Percentiles rank a stretch among this genome's conserved stretches.
Evolutionary conservation across 768 basidiomycete species (phyloP).

Genomic region (Psilocybe cubensis): DNA sequence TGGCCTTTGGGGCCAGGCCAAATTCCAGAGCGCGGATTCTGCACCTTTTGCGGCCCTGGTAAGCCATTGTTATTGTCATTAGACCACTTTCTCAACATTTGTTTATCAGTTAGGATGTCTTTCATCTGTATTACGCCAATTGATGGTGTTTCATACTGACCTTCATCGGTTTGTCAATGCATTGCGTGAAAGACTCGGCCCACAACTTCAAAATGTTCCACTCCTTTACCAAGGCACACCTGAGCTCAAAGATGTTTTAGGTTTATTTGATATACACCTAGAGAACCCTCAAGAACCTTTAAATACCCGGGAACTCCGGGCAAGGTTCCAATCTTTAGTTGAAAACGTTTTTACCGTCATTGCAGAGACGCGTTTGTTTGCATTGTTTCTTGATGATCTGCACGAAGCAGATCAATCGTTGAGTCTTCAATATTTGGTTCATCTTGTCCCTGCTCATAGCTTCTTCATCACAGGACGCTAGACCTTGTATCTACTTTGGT

Average conservation of each 20-base stretch:
- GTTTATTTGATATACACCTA: conserved; percentile 53
- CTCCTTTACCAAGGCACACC: conserved; percentile 74
- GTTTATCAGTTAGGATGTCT: conserved; percentile 59
- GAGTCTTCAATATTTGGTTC: conserved; percentile 8
- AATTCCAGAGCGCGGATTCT: conserved; percentile 66
- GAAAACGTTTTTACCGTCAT: conserved; percentile 72
- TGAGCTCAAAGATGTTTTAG: conserved; percentile 66
- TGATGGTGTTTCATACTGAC: conserved; percentile 76
- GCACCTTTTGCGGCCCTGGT: conserved; percentile 74
- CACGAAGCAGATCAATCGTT: conserved; percentile 78
- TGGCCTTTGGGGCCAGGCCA: conserved; percentile 79
- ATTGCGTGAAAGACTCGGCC: conserved; percentile 64
- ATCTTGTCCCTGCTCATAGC: not conserved
- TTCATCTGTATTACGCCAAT: conserved; percentile 71
- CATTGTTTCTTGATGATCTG: conserved; percentile 73
- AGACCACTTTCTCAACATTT: conserved; percentile 2
- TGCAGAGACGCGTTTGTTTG: conserved; percentile 70
- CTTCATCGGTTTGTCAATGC: conserved; percentile 66
- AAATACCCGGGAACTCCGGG: conserved; percentile 62
- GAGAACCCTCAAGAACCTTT: conserved; percentile 58
- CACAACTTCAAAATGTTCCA: conserved; percentile 70
- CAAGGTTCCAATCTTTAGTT: conserved; percentile 71
- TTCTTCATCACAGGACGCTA: conserved; percentile 50
- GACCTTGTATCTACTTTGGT: conserved; percentile 67
- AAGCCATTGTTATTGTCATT: conserved; percentile 17